Percentiles rank a stretch among this genome's conserved stretches.
Conservation (phyloP, 2,329 filamentous ascomycete species). For the Fusarium penzigii region DNA sequence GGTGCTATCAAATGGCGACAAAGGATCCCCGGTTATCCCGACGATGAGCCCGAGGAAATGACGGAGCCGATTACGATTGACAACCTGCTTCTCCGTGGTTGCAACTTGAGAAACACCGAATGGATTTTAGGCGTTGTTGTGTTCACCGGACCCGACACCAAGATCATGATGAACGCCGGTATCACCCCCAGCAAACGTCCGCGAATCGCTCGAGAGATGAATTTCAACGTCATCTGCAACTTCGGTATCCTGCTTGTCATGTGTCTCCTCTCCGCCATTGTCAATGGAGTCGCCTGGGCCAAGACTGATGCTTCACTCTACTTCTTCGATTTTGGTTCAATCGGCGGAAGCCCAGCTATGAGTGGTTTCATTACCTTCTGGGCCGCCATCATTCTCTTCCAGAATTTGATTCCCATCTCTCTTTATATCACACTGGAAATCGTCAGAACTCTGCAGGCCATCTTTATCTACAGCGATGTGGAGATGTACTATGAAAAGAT, state of each 20-base stretch:
- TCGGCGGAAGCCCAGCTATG: conserved; percentile 71
- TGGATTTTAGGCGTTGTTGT: conserved; percentile 92
- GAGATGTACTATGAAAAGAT: conserved; percentile 97
- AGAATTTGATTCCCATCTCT: conserved; percentile 98
- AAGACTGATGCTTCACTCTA: conserved; percentile 71
- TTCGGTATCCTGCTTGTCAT: conserved; percentile 87
- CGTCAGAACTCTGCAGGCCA: conserved; percentile 85
- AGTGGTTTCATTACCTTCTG: conserved; percentile 97
- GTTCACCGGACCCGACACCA: conserved; percentile 94
- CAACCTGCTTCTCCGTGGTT: conserved; percentile 90
- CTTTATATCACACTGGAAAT: conserved; percentile 98
- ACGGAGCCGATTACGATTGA: conserved; percentile 92
- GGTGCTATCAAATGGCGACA: conserved; percentile 89
- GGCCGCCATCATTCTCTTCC: conserved; percentile 91
- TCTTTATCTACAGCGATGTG: conserved; percentile 96
- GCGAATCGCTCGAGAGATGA: conserved; percentile 87
- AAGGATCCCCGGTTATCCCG: conserved; percentile 60
- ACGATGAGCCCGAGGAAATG: conserved; percentile 72
- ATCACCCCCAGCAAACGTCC: conserved; percentile 93
- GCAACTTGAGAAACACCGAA: conserved; percentile 91
- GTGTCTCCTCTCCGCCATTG: conserved; percentile 82
- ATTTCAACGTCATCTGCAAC: conserved; percentile 97
- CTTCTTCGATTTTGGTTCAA: conserved; percentile 85
- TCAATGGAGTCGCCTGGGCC: conserved; percentile 82
- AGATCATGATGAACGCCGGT: conserved; percentile 99